Conservation (phyloP, 2,329 filamentous ascomycete genomes). For the Colletotrichum lini region DNA sequence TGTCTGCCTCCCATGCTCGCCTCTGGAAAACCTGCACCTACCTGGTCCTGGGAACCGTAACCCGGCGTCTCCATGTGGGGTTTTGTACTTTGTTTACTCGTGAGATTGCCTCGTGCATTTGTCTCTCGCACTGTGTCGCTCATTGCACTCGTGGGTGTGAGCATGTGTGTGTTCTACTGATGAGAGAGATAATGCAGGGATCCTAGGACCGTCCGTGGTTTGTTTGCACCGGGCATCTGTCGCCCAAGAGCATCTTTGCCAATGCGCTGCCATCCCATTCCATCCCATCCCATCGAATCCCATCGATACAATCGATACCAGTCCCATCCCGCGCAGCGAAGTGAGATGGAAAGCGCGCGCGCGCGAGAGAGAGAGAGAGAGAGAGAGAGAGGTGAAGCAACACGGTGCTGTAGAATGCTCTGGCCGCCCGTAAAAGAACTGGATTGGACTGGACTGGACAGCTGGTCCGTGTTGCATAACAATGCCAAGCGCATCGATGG, state of each 20-base stretch:
- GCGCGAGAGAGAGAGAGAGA: background rate
- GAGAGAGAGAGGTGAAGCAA: too few relatives aligned
- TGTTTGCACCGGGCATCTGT: constrained; percentile 24
- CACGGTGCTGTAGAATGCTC: too few relatives aligned
- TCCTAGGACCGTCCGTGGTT: constrained; percentile 20
- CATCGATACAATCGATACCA: background rate
- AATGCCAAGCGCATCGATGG: constrained; percentile 4
- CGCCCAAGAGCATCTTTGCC: constrained; percentile 24
- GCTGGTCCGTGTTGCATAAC: constrained; percentile 21
- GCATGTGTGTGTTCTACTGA: background rate
- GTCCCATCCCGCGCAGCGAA: constrained; percentile 11
- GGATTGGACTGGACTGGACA: constrained; percentile 1
- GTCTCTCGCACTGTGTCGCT: constrained; percentile 30
- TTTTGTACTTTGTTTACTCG: constrained; percentile 39
- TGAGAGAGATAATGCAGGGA: constrained; percentile 15
- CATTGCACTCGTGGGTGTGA: constrained; percentile 13
- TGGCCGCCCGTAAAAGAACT: too few relatives aligned
- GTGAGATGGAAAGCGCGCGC: background rate
- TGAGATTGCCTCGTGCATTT: constrained; percentile 30
- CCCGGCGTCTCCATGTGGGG: constrained; percentile 39
- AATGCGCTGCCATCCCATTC: constrained; percentile 40
- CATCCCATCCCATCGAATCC: constrained; percentile 31
- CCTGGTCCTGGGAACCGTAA: constrained; percentile 39
- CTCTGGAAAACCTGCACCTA: constrained; percentile 36
- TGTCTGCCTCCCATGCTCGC: constrained; percentile 29